Evolutionary conservation across 805 yeast genomes (phyloP).

Genomic region (Tetrapisispora phaffii): DNA sequence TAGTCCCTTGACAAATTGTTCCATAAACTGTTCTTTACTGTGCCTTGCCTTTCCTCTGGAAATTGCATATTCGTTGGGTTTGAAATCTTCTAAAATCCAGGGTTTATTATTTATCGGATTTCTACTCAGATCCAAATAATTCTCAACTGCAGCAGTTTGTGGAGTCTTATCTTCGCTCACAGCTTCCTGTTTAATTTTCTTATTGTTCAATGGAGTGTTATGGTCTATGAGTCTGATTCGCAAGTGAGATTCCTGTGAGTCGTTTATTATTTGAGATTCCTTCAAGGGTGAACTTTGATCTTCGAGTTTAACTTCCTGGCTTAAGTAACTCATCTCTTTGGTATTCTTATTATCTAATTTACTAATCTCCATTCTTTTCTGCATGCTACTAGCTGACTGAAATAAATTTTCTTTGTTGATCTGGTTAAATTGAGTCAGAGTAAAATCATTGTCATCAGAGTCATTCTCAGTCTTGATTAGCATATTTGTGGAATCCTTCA

Average conservation of each 20-base stretch:
- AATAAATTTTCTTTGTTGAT: background rate
- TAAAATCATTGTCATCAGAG: conserved; percentile 14
- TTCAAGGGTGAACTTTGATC: conserved; percentile 5
- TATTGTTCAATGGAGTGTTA: background rate
- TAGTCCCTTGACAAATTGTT: background rate
- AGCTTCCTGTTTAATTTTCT: background rate
- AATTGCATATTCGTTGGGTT: conserved; percentile 13
- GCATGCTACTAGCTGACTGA: background rate
- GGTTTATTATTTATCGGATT: conserved; percentile 24
- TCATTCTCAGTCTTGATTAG: background rate
- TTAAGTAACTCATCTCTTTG: background rate
- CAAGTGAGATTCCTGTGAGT: background rate
- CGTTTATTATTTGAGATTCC: background rate
- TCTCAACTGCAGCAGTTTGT: background rate
- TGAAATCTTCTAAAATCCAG: conserved; percentile 30
- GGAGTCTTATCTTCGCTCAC: background rate
- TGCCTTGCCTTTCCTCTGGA: conserved; percentile 2
- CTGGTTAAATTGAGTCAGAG: conserved; percentile 17
- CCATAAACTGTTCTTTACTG: background rate
- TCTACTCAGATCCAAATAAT: conserved; percentile 9
- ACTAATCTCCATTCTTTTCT: too few species aligned
- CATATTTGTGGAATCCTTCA: background rate
- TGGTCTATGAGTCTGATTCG: background rate
- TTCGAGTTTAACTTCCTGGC: background rate
- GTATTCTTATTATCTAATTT: background rate